Base-by-base conservation (phyloP, 2,329 filamentous ascomycete genomes). In the Mycosphaerelloides madeirae region DNA sequence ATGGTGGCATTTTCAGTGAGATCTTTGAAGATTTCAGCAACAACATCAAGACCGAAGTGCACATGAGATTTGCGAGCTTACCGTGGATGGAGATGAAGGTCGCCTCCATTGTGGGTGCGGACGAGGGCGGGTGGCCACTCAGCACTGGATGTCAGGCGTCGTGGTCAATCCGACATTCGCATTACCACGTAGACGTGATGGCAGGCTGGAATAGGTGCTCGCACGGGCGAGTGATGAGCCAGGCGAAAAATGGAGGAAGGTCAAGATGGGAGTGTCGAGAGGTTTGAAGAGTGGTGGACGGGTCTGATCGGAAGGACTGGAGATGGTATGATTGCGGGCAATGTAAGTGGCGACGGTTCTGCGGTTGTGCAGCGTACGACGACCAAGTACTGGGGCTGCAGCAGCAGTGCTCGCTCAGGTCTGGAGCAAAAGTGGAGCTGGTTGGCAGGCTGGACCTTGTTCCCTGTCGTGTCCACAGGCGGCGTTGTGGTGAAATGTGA, bases 11-110 rank as follows among this genome's bases (percentile, higher is more conserved):
- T 83, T 44, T 78, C 73, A 33, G 80, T 78, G 48, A 91, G 75
- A 66, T 90, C 87, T 90, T 44, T 8, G 19, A 25, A 13, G 16
- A 25, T 25, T 19, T 19, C 14, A 18, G 29, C 18, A 29, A 25
- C 5, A 20, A 14, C 8, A 18, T 20, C 12, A 31, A 29, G 15
- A 31, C 12, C 11, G 16, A 6, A 7, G 8, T 5, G 33, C 33
- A 19, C 3, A 9, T 12, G 33, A 16, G 15, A 12, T 31, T 3
- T 18, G 22, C 22, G 22, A 29, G 73, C 81, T 71, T 70, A 86
- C 87, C 87, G 64, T 93, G 87, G 63, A 94, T 93, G 56, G 87
- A 89, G 71, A 94, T 93, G 70, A 94, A 94, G 25, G 87, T 93
- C 28, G 61, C 59, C 41, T 64, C 61, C 60, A 64, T 64, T 22